phyloP scores from a whole-genome alignment of 495 filamentous ascomycete genomes.

The Cairneyella variabilis region DNA sequence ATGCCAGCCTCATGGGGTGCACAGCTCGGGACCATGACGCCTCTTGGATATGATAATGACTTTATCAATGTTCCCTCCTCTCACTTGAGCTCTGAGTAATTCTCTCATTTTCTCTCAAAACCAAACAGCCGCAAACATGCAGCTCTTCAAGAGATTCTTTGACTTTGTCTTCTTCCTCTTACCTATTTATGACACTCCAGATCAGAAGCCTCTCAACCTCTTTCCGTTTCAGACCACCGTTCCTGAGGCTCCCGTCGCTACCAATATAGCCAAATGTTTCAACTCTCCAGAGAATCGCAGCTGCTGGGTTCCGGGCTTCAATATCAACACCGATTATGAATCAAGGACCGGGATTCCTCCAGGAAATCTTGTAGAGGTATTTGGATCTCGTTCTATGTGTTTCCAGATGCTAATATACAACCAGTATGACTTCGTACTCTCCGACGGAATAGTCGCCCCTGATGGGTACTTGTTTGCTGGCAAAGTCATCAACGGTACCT shows the following conservation, averaged over 20 bases:
- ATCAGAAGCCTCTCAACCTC: background rate
- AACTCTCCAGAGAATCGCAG: background rate
- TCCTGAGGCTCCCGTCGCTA: background rate
- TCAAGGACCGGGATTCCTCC: background rate
- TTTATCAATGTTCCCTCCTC: too few relatives aligned
- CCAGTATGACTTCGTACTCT: background rate
- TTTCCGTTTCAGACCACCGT: background rate
- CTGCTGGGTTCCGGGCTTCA: background rate
- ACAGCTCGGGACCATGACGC: too few relatives aligned
- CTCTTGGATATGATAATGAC: too few relatives aligned
- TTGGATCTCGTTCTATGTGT: background rate
- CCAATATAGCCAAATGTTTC: background rate
- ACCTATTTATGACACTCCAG: background rate
- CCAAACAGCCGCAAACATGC: background rate
- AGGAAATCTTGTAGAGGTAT: background rate
- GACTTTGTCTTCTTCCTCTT: background rate
- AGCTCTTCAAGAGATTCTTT: background rate
- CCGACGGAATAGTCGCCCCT: constrained; percentile 36
- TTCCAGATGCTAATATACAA: background rate
- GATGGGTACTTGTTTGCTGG: constrained; percentile 39
- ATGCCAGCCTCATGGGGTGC: too few relatives aligned
- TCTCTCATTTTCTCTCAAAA: background rate
- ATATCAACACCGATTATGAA: background rate
- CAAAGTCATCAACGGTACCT: constrained; percentile 38
- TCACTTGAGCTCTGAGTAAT: too few relatives aligned